Conservation (phyloP, 768 basidiomycete genomes). For the Grammothele lineata region DNA sequence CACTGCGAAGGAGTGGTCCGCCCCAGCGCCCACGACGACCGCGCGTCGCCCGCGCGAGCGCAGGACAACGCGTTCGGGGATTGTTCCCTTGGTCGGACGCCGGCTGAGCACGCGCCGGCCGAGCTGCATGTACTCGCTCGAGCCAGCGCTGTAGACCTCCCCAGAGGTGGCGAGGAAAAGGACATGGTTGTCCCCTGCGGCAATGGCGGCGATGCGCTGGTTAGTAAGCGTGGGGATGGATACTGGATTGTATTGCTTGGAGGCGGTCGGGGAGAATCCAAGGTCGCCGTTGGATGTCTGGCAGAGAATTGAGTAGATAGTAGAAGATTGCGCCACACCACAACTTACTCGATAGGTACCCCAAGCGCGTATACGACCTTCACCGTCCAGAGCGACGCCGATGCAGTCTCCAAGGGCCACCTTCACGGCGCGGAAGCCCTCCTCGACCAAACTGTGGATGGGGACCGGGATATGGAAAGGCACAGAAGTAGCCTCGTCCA, state of each 20-base stretch:
- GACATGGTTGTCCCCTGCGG: conserved; percentile 43
- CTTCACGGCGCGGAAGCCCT: conserved; percentile 37
- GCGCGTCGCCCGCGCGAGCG: conserved; percentile 27
- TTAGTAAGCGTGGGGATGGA: conserved; percentile 7
- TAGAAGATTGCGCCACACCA: no score
- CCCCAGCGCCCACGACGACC: conserved; percentile 37
- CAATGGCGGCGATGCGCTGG: conserved; percentile 31
- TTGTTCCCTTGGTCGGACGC: conserved; percentile 35
- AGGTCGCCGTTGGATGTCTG: no score
- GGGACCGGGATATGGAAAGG: conserved; percentile 17
- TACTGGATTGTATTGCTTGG: conserved; percentile 22
- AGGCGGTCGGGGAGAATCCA: conserved; percentile 24
- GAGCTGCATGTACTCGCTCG: conserved; percentile 40
- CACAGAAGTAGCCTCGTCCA: background rate
- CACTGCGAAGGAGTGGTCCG: conserved; percentile 44
- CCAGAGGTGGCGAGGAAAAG: conserved; percentile 41
- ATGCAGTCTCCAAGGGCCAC: conserved; percentile 40
- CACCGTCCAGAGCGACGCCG: conserved; percentile 34
- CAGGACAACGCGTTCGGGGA: conserved; percentile 38
- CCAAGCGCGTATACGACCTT: conserved; percentile 41
- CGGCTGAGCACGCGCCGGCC: conserved; percentile 40
- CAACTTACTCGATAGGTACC: conserved; percentile 41
- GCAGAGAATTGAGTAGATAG: background rate
- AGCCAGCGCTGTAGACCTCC: conserved; percentile 41
- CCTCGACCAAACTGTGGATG: conserved; percentile 26